These are phyloP conservation scores for Tulasnella sp. DNA, from an alignment of 768 basidiomycete species.

Conservation along the genomic window DNA sequence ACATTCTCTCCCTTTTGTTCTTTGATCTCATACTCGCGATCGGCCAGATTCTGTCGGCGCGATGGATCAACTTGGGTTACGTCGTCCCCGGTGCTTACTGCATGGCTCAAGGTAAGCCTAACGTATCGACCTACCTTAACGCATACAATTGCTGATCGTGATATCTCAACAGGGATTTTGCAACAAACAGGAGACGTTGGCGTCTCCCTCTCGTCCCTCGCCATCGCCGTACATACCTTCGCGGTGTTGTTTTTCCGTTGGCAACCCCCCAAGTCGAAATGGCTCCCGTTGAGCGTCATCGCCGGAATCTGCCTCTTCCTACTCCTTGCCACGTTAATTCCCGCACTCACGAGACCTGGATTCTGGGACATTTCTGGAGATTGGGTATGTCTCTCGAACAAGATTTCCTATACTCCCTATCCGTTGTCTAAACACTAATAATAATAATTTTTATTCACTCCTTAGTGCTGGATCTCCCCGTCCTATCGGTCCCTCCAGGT, in stretches of 20 bases:
- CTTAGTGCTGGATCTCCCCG: constrained; percentile 41
- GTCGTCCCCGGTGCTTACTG: constrained; percentile 28
- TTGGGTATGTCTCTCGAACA: neutral
- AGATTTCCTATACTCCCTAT: neutral
- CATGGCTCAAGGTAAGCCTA: constrained; percentile 29
- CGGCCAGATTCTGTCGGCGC: constrained; percentile 32
- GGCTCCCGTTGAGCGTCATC: constrained; percentile 29
- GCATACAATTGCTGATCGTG: neutral
- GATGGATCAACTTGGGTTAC: constrained; percentile 27
- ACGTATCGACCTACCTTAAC: neutral
- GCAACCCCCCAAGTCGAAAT: constrained; percentile 24
- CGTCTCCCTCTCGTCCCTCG: constrained; percentile 30
- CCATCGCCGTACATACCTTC: constrained; percentile 36
- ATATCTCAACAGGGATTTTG: constrained; percentile 25
- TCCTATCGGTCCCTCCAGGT: constrained; percentile 32
- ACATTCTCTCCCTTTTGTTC: constrained; percentile 25
- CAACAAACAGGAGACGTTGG: constrained; percentile 36
- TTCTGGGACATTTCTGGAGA: neutral
- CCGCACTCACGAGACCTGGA: neutral
- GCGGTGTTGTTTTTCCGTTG: constrained; percentile 30
- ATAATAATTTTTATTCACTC: neutral
- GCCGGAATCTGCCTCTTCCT: constrained; percentile 33
- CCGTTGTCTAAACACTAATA: neutral
- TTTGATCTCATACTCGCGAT: constrained; percentile 26
- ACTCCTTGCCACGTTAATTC: constrained; percentile 22